Base-by-base conservation (phyloP, 2,329 filamentous ascomycete species). In the Phialophora expanda region DNA sequence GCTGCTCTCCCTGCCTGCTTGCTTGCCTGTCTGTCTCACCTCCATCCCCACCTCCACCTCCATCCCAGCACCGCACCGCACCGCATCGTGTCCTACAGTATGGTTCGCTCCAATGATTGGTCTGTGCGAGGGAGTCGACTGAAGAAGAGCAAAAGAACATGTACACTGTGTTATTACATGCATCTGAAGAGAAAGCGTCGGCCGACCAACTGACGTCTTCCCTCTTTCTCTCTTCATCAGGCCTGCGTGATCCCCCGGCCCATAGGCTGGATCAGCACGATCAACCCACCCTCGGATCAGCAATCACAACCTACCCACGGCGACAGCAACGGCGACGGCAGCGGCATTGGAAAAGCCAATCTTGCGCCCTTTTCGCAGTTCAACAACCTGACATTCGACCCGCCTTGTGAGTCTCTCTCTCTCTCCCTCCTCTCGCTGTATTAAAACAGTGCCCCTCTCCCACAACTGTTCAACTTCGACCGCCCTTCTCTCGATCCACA, bases 351-450 rank as follows among this genome's bases (percentile, higher is more conserved):
- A 17, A 41, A 62, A 48, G 66, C 59, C 20, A 68, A 62, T 69
- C 80, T 88, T 1, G 86, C 86, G 0, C 86, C 86, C 0, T 88
- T 85, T 76, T 83, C 78, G 0, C 86, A 88, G 75, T 88, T 88
- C 80, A 87, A 84, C 75, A 88, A 88, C 69, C 80, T 88, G 0
- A 87, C 84, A 34, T 88, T 87, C 75, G 85, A 87, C 72, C 86
- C 86, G 0, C 86, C 86, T 0, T 87, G 48, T 51, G 48, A 51
- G 48, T 51, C 0, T 44, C 1, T n/a, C 17, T 41, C 12, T 44
- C 17, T n/a, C 38, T 44, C 38, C 20, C 14, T 7, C 6, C 14
- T 17, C 34, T 34, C 8, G 11, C 8, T 34, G 32, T 34, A 2
- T 12, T 8, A 12, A n/a, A n/a, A n/a, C 30, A 2, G 9, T 32